Percentiles rank a stretch among this genome's conserved stretches.
Evolutionary conservation across 2,329 filamentous ascomycete species (phyloP).

Genomic region (Dissoconium aciculare): DNA sequence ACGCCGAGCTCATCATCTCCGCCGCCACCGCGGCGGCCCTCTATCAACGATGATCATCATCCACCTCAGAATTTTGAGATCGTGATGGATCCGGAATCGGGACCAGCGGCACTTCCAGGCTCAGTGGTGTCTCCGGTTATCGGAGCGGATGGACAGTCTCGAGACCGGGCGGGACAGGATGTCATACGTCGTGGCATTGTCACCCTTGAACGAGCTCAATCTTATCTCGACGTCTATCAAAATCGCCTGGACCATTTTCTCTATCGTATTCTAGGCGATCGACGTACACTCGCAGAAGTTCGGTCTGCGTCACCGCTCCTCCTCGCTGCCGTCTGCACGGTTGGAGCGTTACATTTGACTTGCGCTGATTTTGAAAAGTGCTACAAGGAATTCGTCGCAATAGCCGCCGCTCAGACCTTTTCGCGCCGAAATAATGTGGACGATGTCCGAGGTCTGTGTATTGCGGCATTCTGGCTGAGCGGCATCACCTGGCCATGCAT

Average conservation of each 20-base stretch:
- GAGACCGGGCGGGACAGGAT: neutral
- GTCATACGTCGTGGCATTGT: slow-evolving; percentile 13
- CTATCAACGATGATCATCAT: slow-evolving; percentile 15
- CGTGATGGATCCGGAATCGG: slow-evolving; percentile 26
- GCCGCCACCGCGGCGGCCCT: too few relatives aligned
- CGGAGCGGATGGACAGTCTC: slow-evolving; percentile 11
- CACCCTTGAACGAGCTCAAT: slow-evolving; percentile 16
- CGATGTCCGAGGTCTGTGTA: slow-evolving; percentile 23
- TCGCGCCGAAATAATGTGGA: slow-evolving; percentile 17
- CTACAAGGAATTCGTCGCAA: slow-evolving; percentile 20
- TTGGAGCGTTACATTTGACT: slow-evolving; percentile 20
- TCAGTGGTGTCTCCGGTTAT: slow-evolving; percentile 18
- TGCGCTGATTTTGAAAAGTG: slow-evolving; percentile 18
- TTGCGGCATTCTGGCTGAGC: slow-evolving; percentile 28
- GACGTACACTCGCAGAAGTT: slow-evolving; percentile 16
- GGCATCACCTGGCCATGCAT: slow-evolving; percentile 21
- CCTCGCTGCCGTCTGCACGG: slow-evolving; percentile 23
- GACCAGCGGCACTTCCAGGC: slow-evolving; percentile 24
- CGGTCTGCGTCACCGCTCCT: slow-evolving; percentile 22
- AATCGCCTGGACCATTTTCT: slow-evolving; percentile 22
- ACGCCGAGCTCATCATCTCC: slow-evolving; percentile 8
- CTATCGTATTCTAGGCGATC: slow-evolving; percentile 22
- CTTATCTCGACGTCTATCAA: slow-evolving; percentile 21
- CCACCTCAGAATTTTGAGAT: slow-evolving; percentile 23
- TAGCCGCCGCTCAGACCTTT: slow-evolving; percentile 18